Evolutionary conservation across 2,329 filamentous ascomycete species (phyloP), one percentile per base, ranked within the genome.

Genomic region (Penicillium sp.): DNA sequence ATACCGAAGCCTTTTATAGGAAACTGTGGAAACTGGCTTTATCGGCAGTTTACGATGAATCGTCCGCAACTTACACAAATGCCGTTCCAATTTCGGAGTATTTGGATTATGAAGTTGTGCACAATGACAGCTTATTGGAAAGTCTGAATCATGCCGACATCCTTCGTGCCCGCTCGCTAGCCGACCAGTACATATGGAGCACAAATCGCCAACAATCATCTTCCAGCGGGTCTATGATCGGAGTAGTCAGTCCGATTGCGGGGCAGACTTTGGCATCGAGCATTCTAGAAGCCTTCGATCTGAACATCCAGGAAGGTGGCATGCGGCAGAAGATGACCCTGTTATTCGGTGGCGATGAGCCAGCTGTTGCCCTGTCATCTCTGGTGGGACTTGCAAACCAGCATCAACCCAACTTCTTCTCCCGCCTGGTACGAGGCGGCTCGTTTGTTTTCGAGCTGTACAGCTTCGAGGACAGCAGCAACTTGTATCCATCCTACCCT

Each of bases 21-120:
- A 58, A 58, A 2, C 58, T 82, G 21, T 70, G 75, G 47, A 51
- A 61, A 21, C 61, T 69, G 9, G 67, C 73, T 43, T 67, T 81
- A 19, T 61, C 68, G 2, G 72, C 67, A 1, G 61, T 73, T 28
- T 65, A 77, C 19, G 57, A 64, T 10, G 53, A 60, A 35, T 57
- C 62, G 2, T 62, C 59, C 12, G 76, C 73, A 44, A 71, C 71
- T 47, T 81, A 79, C 59, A 62, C 61, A 9, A 76, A 80, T 49
- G 78, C 79, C 2, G 72, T 75, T 53, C 59, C 69, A 12, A 77
- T 83, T 52, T 77, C 73, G 47, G 78, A 83, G 52, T 81, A 77
- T 56, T 63, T 82, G 39, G 71, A 74, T 29, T 82, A 82, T 61
- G 69, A 74, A 34, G 72, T 72, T 44, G 58, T 68, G 17, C 78